Evolutionary conservation across 257 asterid species (phyloP).

Genomic region (Nicotiana tomentosiformis): DNA sequence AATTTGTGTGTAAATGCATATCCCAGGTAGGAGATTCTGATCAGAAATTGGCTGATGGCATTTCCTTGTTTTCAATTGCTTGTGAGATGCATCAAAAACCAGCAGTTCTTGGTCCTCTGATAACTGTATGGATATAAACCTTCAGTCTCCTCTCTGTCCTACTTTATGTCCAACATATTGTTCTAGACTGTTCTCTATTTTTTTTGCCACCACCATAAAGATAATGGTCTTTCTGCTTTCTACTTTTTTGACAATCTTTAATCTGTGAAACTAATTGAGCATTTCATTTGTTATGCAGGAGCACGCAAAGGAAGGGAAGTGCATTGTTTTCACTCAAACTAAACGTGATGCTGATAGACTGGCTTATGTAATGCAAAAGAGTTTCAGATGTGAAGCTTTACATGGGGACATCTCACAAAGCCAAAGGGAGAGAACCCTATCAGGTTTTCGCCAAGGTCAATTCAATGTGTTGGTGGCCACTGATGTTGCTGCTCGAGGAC

Average conservation of each 20-base stretch:
- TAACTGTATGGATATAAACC: slow-evolving; percentile 45
- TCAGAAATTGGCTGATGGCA: slow-evolving; percentile 91
- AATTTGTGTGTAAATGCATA: slow-evolving; percentile 3
- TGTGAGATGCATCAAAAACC: slow-evolving; percentile 64
- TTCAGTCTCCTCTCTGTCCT: neutral
- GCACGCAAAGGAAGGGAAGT: slow-evolving; percentile 93
- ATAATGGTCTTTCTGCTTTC: neutral
- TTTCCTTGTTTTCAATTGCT: slow-evolving; percentile 56
- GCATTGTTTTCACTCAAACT: slow-evolving; percentile 91
- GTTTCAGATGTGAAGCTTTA: slow-evolving; percentile 74
- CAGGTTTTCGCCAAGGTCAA: slow-evolving; percentile 76
- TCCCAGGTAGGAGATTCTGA: slow-evolving; percentile 91
- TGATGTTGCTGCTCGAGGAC: slow-evolving; percentile 99
- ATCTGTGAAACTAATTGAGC: slow-evolving; percentile 3
- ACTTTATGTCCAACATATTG: neutral
- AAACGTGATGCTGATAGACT: slow-evolving; percentile 93
- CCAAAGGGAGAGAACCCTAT: slow-evolving; percentile 82
- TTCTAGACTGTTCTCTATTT: neutral
- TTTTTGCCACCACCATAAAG: neutral
- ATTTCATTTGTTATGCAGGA: slow-evolving; percentile 38
- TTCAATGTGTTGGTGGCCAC: slow-evolving; percentile 80
- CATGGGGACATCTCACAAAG: slow-evolving; percentile 91
- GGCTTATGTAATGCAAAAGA: slow-evolving; percentile 57
- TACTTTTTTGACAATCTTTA: neutral
- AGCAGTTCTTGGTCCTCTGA: slow-evolving; percentile 66